These are phyloP conservation scores for Pelargonium nanum DNA, from an alignment of 345 rosid genomes.

Conservation along the genomic window DNA sequence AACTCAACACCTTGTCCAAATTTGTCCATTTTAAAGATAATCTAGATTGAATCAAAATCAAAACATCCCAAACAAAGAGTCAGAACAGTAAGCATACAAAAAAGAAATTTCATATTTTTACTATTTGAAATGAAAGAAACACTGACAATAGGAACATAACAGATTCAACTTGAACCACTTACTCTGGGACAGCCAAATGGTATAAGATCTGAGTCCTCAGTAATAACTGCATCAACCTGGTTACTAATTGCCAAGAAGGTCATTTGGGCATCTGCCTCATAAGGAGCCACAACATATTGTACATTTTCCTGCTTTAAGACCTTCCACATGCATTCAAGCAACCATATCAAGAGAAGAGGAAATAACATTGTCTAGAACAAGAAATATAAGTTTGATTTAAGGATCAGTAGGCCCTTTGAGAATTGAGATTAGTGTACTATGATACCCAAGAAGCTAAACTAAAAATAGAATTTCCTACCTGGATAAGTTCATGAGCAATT, in stretches of 20 bases:
- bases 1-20: slow-evolving; percentile 90
- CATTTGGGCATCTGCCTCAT: slow-evolving; percentile 99
- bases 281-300: slow-evolving; percentile 78
- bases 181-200: slow-evolving; percentile 96
- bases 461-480: slow-evolving; percentile 30
- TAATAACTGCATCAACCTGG: slow-evolving; percentile 81
- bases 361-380: slow-evolving; percentile 4
- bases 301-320: slow-evolving; percentile 67
- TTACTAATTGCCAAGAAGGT: slow-evolving; percentile 71
- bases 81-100: slow-evolving; percentile 3
- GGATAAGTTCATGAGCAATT: slow-evolving; percentile 72
- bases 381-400: neutral
- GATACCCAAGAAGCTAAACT: neutral
- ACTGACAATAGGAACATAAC: neutral
- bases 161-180: slow-evolving; percentile 20
- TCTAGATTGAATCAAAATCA: slow-evolving; percentile 27
- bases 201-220: slow-evolving; percentile 97
- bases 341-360: slow-evolving; percentile 14
- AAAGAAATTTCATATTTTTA: slow-evolving; percentile 2
- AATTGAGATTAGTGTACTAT: neutral
- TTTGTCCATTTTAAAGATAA: slow-evolving; percentile 93
- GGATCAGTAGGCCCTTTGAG: neutral
- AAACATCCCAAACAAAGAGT: slow-evolving; percentile 4
- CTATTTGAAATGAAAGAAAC: neutral
- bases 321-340: slow-evolving; percentile 34